Evolutionary conservation across 2,329 filamentous ascomycete genomes (phyloP).

Genomic region (Lachnellula occidentalis): DNA sequence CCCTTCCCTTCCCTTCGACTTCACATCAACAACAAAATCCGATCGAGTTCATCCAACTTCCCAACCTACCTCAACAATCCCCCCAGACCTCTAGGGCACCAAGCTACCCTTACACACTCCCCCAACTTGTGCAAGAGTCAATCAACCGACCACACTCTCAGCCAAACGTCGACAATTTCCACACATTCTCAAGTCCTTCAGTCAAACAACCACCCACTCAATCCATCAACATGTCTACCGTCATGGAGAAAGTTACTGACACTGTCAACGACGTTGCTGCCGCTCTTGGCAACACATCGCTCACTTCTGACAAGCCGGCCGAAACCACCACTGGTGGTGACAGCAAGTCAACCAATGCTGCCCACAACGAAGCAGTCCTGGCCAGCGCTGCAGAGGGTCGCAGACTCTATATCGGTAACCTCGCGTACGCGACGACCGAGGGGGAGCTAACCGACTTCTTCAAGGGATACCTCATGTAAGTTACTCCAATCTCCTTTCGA

Average conservation of each 20-base stretch:
- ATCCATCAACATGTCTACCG: constrained; percentile 72
- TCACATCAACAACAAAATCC: constrained; percentile 25
- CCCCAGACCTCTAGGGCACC: constrained; percentile 66
- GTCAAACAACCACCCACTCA: constrained; percentile 36
- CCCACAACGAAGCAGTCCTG: constrained; percentile 84
- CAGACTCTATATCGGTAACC: constrained; percentile 99
- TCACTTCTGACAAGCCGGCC: constrained; percentile 44
- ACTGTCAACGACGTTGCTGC: constrained; percentile 70
- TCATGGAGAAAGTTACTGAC: constrained; percentile 64
- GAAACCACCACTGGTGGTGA: constrained; percentile 57
- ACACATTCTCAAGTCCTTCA: constrained; percentile 47
- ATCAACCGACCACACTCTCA: constrained; percentile 27
- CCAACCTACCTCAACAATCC: constrained; percentile 23
- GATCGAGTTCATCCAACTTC: constrained; percentile 29
- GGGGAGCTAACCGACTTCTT: constrained; percentile 99
- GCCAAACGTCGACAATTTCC: constrained; percentile 38
- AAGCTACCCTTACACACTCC: constrained; percentile 74
- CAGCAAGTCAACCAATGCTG: constrained; percentile 39
- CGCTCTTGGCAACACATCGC: constrained; percentile 60
- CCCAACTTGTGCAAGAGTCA: constrained; percentile 68
- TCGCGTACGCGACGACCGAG: constrained; percentile 99
- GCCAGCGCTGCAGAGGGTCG: constrained; percentile 97
- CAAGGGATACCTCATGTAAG: constrained; percentile 98
- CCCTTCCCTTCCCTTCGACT: constrained; percentile 6
- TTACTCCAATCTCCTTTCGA: constrained; percentile 29